Evolutionary conservation across 352 stramenopile genomes (phyloP), one percentile per base, ranked within the genome.

Genomic region (Phytopythium mirpurense): DNA sequence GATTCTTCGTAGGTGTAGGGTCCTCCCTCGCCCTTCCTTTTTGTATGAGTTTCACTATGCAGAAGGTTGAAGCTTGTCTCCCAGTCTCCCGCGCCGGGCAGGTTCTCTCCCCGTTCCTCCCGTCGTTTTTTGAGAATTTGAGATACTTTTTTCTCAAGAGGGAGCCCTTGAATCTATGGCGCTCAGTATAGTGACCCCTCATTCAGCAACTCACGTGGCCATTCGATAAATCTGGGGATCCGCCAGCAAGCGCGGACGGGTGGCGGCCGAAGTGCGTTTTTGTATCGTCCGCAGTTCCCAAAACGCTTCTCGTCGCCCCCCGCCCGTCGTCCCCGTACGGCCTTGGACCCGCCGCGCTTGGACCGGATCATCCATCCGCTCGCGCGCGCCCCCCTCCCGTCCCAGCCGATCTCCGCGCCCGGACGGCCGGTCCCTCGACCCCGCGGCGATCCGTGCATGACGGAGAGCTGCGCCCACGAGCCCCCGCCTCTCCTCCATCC

Each of bases 261-360:
- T 32, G 29, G 5, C 29, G 29, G 5, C 29, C 9, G 29, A 32
- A 5, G 29, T 34, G 43, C 23, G 29, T 45, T 29, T 29, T n/a
- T 45, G 40, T 10, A 5, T 29, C 43, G 43, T 31, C 36, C 27
- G 32, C 57, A 63, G 42, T 63, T 59, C 44, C 53, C 34, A 63
- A 60, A 63, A 60, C 54, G 51, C 57, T 7, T 19, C 14, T n/a
- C 37, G 34, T 34, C 42, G 42, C 21, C 46, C n/a, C 8, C 21
- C 27, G 46, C 7, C 18, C 32, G 5, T 9, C 29, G 9, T 10
- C 5, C 9, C 29, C 29, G 5, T 9, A 10, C 29, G 29, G 29
- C 29, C 29, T 9, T 9, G 9, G 9, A 32, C 9, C 29, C 29
- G 5, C 29, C 29, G 5, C 29, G 24, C 41, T 45, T 43, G 32